Conservation (phyloP, 1,284 basidiomycete genomes). For the Cryptococcus depauperatus region DNA sequence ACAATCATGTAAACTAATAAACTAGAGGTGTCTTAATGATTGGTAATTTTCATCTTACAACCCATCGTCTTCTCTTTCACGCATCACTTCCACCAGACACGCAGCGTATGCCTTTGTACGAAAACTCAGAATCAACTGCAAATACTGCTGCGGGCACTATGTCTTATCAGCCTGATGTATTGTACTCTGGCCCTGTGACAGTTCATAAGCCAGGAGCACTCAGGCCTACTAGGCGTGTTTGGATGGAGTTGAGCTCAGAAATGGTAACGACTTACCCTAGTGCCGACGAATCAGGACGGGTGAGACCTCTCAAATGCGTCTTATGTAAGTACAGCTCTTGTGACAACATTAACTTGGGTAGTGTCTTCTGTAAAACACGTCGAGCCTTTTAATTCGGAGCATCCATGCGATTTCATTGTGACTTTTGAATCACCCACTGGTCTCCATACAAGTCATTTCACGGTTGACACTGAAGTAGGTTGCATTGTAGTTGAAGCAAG, state of each 20-base stretch:
- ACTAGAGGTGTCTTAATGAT: slow-evolving; percentile 49
- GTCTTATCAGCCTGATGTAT: slow-evolving; percentile 28
- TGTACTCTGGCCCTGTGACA: slow-evolving; percentile 53
- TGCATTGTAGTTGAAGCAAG: not conserved
- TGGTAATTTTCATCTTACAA: slow-evolving; percentile 59
- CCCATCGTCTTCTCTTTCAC: slow-evolving; percentile 59
- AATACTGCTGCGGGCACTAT: slow-evolving; percentile 7
- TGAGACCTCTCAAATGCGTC: slow-evolving; percentile 52
- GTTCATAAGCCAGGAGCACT: slow-evolving; percentile 48
- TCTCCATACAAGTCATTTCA: slow-evolving; percentile 42
- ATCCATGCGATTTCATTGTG: slow-evolving; percentile 48
- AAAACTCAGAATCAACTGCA: slow-evolving; percentile 24
- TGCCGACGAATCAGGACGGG: slow-evolving; percentile 52
- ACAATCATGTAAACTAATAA: slow-evolving; percentile 5
- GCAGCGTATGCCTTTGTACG: slow-evolving; percentile 10
- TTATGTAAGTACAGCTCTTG: slow-evolving; percentile 52
- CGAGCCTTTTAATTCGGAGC: slow-evolving; percentile 47
- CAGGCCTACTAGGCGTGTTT: slow-evolving; percentile 50
- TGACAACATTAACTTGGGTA: slow-evolving; percentile 1
- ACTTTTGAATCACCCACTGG: slow-evolving; percentile 39
- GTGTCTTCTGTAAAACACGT: slow-evolving; percentile 43
- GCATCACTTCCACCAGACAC: slow-evolving; percentile 53
- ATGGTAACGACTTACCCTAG: slow-evolving; percentile 57
- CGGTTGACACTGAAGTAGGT: slow-evolving; percentile 53
- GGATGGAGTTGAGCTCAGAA: slow-evolving; percentile 57